A percentile compares a stretch with the other conserved stretches of the same genome.
Conservation (phyloP, 805 yeast genomes). For the Candida methanosorbosa region DNA sequence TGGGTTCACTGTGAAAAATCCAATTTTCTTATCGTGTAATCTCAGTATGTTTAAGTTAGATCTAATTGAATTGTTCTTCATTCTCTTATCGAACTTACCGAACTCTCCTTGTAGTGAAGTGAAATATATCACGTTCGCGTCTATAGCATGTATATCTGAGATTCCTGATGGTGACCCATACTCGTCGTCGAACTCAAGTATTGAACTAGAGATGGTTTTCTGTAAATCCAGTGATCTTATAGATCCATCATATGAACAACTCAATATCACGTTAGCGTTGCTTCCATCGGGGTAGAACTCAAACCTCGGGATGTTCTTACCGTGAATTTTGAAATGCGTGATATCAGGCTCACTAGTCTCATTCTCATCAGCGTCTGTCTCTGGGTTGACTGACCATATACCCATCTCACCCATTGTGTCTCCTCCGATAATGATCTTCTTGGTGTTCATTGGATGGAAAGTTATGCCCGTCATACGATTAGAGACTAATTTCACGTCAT, state of each 20-base stretch:
- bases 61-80: slow-evolving; percentile 16
- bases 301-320: slow-evolving; percentile 55
- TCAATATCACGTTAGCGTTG: slow-evolving; percentile 45
- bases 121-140: slow-evolving; percentile 52
- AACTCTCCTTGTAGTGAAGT: slow-evolving; percentile 79
- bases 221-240: slow-evolving; percentile 64
- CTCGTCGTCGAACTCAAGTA: slow-evolving; percentile 47
- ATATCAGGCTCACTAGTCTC: slow-evolving; percentile 39
- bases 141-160: slow-evolving; percentile 61
- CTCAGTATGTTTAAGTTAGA: slow-evolving; percentile 33
- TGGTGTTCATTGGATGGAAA: slow-evolving; percentile 66
- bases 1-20: slow-evolving; percentile 81
- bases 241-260: slow-evolving; percentile 85
- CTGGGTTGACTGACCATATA: slow-evolving; percentile 63
- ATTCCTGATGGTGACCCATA: slow-evolving; percentile 54
- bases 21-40: slow-evolving; percentile 85
- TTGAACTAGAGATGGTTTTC: slow-evolving; percentile 50
- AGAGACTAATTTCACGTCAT: slow-evolving; percentile 59
- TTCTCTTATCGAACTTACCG: slow-evolving; percentile 62
- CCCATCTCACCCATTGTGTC: slow-evolving; percentile 86
- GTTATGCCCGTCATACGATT: slow-evolving; percentile 66
- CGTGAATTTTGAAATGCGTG: slow-evolving; percentile 63
- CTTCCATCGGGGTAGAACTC: slow-evolving; percentile 41
- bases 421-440: slow-evolving; percentile 70
- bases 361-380: slow-evolving; percentile 25